Percentiles rank a stretch among this genome's conserved stretches.
phyloP scores from a whole-genome alignment of 768 basidiomycete species.

The Pulveroboletus sp. region DNA sequence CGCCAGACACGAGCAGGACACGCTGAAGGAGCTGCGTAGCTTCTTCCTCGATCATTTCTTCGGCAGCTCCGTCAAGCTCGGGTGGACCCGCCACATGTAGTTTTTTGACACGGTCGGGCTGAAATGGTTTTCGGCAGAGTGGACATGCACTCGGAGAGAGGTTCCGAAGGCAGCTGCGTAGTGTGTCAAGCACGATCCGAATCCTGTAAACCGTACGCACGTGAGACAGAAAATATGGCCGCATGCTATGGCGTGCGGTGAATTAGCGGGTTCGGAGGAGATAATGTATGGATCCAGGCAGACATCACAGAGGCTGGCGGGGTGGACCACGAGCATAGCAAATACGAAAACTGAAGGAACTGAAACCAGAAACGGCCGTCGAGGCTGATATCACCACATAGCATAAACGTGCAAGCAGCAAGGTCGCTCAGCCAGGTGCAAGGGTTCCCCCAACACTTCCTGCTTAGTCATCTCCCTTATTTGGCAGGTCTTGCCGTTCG shows the following conservation, averaged over 20 bases:
- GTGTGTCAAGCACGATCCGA: constrained; percentile 12
- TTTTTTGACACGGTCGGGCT: constrained; percentile 57
- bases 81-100: constrained; percentile 58
- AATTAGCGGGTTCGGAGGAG: constrained; percentile 46
- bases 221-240: constrained; percentile 73
- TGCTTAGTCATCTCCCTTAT: constrained; percentile 25
- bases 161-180: constrained; percentile 50
- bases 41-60: constrained; percentile 42
- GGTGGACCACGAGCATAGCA: constrained; percentile 61
- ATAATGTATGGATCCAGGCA: constrained; percentile 61
- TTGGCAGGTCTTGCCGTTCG: constrained; percentile 19
- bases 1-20: constrained; percentile 34
- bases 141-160: constrained; percentile 57
- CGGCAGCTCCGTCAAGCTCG: constrained; percentile 33
- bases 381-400: constrained; percentile 33
- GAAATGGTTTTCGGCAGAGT: constrained; percentile 62
- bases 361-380: constrained; percentile 26
- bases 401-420: constrained; percentile 31
- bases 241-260: constrained; percentile 72
- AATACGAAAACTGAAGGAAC: constrained; percentile 21
- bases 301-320: constrained; percentile 73
- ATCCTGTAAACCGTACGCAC: constrained; percentile 40
- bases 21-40: constrained; percentile 36
- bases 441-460: constrained; percentile 16
- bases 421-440: constrained; percentile 14